Evolutionary conservation across 116 monocot genomes (phyloP).

Genomic region (Thalassia testudinum): DNA sequence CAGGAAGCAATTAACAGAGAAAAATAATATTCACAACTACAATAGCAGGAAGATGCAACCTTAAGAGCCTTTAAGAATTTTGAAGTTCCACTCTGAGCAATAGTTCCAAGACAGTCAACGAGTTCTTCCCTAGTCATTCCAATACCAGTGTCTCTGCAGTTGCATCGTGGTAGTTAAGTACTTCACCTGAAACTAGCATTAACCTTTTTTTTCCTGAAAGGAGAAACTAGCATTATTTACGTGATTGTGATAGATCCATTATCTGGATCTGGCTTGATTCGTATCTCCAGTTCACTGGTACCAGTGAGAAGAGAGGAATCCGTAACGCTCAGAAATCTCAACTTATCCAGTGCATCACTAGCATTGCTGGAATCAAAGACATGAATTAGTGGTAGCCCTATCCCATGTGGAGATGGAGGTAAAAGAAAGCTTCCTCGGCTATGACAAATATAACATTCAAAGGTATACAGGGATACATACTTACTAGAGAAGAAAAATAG

Average conservation of each 20-base stretch:
- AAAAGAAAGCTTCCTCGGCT: too few relatives aligned
- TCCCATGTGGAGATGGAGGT: too few relatives aligned
- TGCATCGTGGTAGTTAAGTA: background rate
- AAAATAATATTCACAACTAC: background rate
- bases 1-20: too few relatives aligned
- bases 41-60: constrained; percentile 19
- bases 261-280: constrained; percentile 89
- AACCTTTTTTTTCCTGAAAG: too few relatives aligned
- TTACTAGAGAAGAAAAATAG: too few relatives aligned
- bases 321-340: constrained; percentile 88
- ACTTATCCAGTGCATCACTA: constrained; percentile 93
- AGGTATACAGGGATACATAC: too few relatives aligned
- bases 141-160: constrained; percentile 77
- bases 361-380: constrained; percentile 70
- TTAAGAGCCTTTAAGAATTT: constrained; percentile 82
- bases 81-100: constrained; percentile 95
- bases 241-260: constrained; percentile 81
- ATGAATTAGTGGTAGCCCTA: too few relatives aligned
- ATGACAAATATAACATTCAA: too few relatives aligned
- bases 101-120: constrained; percentile 81
- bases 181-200: too few relatives aligned
- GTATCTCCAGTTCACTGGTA: constrained; percentile 72
- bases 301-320: constrained; percentile 73
- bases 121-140: constrained; percentile 97
- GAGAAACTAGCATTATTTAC: constrained; percentile 12